Base-by-base conservation (phyloP, 768 basidiomycete species). In the Phaeolepiota aurea region DNA sequence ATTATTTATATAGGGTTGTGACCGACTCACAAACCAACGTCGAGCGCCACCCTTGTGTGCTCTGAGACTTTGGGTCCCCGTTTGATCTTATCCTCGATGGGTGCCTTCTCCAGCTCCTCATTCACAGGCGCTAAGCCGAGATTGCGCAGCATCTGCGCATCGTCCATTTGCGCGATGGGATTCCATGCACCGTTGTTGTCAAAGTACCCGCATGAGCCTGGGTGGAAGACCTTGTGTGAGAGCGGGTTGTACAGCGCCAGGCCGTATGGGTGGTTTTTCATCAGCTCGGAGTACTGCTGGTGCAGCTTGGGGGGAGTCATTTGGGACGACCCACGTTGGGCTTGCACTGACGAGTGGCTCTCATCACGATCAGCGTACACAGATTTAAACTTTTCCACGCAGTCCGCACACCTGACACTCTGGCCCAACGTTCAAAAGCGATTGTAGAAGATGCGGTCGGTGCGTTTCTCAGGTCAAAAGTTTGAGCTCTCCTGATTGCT, bases 191-290 rank as follows among this genome's bases (percentile, higher is more conserved):
- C 52, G 30, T 44, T 47, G 3, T 41, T 44, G 20, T 55, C 54
- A 23, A 53, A 55, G 31, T 55, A 55, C 3, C 54, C 54, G 15
- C 48, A 46, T 19, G 32, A 40, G 11, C 54, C 54, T 21, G 47
- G 48, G 23, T 42, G 44, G 20, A 55, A 44, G 3, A 44, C 30
- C 1, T 42, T 41, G 13, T 23, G 28, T 14, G 45, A 32, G 10
- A 44, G 41, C 4, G 54, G 54, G 20, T 46, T 40, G 35, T 51
- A 55, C 5, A 55, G 42, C 16, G 51, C 54, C 11, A 55, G 45
- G 13, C 54, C 54, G 34, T 46, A 55, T 2, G 54, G 54, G 37
- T 55, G 54, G 42, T 55, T 45, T 21, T 42, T 23, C 54, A 55
- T 55, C 7, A 52, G 30, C 20, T 49, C 43, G 4, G 54, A 51